Evolutionary conservation across 805 yeast species (phyloP).

Genomic region (Candida sphagnicola): DNA sequence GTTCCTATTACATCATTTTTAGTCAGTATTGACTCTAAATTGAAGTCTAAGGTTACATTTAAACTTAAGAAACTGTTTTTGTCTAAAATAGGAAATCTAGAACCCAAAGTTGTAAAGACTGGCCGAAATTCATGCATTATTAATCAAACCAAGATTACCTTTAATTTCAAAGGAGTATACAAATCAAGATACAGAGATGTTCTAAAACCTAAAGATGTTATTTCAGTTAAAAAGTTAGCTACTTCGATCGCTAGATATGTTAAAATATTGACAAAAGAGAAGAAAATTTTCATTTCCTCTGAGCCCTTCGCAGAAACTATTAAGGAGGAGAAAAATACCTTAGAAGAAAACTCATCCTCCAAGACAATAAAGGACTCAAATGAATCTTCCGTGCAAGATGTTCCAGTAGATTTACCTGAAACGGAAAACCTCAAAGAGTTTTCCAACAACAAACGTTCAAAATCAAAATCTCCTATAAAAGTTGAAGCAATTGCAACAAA

Average conservation of each 20-base stretch:
- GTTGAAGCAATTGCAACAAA: too few species aligned
- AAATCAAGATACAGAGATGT: constrained; percentile 5
- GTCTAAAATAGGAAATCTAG: not conserved
- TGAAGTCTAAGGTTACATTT: constrained; percentile 6
- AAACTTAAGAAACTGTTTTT: constrained; percentile 6
- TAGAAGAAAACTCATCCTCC: not conserved
- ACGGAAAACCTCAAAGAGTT: too few species aligned
- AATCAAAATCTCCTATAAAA: too few species aligned
- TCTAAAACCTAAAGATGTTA: constrained; percentile 5
- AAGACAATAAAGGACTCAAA: not conserved
- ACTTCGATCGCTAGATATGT: constrained; percentile 35
- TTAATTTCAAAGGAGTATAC: constrained; percentile 5
- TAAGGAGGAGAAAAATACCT: not conserved
- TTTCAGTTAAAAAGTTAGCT: not conserved
- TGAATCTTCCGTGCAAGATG: too few species aligned
- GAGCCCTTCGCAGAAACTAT: constrained; percentile 29
- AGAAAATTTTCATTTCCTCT: constrained; percentile 37
- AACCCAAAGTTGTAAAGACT: not conserved
- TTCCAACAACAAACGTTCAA: too few species aligned
- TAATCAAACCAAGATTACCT: not conserved
- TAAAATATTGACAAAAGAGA: constrained; percentile 31
- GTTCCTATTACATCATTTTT: not conserved
- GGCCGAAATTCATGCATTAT: constrained; percentile 2
- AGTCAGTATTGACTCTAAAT: constrained; percentile 6
- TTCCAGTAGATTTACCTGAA: too few species aligned